phyloP scores from a whole-genome alignment of 2,329 filamentous ascomycete genomes.

The Trichothecium roseum region DNA sequence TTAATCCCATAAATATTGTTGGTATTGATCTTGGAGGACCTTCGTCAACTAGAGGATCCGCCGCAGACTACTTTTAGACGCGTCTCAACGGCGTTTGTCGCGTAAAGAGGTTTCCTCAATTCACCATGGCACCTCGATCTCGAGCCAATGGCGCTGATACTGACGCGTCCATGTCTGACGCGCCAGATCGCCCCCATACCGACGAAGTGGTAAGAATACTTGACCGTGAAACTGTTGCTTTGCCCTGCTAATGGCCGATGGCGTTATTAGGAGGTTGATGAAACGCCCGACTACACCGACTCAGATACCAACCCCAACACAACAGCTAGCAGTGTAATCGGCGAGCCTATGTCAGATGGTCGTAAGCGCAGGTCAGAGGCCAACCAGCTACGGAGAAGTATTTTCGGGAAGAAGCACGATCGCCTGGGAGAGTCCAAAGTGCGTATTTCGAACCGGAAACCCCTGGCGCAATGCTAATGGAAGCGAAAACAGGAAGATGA shows the following conservation, averaged over 20 bases:
- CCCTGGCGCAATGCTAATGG: slow-evolving; percentile 3
- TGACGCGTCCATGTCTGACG: slow-evolving; percentile 55
- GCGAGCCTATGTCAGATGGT: slow-evolving; percentile 64
- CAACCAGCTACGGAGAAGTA: slow-evolving; percentile 80
- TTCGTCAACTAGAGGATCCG: no score
- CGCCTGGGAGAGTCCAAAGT: slow-evolving; percentile 88
- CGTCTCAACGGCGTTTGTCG: slow-evolving; percentile 37
- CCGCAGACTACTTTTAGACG: slow-evolving; percentile 19
- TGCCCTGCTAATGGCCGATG: background rate
- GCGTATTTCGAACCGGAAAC: slow-evolving; percentile 10
- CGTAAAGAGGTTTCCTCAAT: slow-evolving; percentile 36
- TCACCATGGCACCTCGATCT: slow-evolving; percentile 44
- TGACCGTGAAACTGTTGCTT: background rate
- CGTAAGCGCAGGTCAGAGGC: slow-evolving; percentile 79
- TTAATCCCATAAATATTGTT: no score
- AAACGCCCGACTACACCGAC: slow-evolving; percentile 56
- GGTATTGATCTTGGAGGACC: no score
- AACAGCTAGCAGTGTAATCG: slow-evolving; percentile 74
- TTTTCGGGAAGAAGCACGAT: slow-evolving; percentile 92
- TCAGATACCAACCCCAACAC: slow-evolving; percentile 59
- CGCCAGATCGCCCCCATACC: slow-evolving; percentile 32
- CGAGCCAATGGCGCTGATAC: slow-evolving; percentile 41
- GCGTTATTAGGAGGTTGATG: slow-evolving; percentile 43
- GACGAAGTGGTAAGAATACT: slow-evolving; percentile 38
- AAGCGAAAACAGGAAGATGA: slow-evolving; percentile 65